These are phyloP conservation scores for Uronychia setigera DNA, from an alignment of 73 alveolate genomes.

Conservation along the genomic window DNA sequence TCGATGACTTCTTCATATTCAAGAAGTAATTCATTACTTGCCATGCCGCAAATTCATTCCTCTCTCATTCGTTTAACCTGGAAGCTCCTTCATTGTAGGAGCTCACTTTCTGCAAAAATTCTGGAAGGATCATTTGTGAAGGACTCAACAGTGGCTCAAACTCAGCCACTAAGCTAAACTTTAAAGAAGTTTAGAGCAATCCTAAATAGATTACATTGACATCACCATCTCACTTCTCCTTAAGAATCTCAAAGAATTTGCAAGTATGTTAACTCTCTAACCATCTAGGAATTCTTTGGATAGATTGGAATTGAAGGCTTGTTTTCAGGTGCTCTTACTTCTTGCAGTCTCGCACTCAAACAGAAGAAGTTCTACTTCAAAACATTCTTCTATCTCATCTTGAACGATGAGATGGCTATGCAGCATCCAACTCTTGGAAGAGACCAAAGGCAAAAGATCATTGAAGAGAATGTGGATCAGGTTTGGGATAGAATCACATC, in stretches of 20 bases:
- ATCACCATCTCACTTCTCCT: constrained; percentile 27
- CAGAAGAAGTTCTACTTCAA: constrained; percentile 17
- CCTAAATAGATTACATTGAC: background rate
- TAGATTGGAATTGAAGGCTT: constrained; percentile 45
- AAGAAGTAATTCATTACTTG: constrained; percentile 49
- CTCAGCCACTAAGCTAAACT: background rate
- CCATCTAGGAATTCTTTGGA: constrained; percentile 40
- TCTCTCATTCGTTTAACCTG: constrained; percentile 42
- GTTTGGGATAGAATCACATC: background rate
- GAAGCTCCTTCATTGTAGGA: constrained; percentile 21
- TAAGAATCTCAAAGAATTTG: constrained; percentile 45
- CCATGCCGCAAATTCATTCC: constrained; percentile 43
- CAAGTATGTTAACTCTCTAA: background rate
- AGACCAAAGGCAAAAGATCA: no score
- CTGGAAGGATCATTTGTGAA: constrained; percentile 41
- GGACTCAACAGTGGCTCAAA: constrained; percentile 1
- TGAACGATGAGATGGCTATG: constrained; percentile 25
- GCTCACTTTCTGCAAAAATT: constrained; percentile 50
- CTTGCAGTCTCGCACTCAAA: constrained; percentile 26
- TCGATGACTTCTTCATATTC: constrained; percentile 57
- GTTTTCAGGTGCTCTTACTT: constrained; percentile 58
- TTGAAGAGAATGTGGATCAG: constrained; percentile 7
- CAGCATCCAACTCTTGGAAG: no score
- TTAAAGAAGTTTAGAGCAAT: background rate
- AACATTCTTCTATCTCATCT: constrained; percentile 17